Evolutionary conservation across 2,329 filamentous ascomycete species (phyloP).

Genomic region (Colletotrichum sp.): DNA sequence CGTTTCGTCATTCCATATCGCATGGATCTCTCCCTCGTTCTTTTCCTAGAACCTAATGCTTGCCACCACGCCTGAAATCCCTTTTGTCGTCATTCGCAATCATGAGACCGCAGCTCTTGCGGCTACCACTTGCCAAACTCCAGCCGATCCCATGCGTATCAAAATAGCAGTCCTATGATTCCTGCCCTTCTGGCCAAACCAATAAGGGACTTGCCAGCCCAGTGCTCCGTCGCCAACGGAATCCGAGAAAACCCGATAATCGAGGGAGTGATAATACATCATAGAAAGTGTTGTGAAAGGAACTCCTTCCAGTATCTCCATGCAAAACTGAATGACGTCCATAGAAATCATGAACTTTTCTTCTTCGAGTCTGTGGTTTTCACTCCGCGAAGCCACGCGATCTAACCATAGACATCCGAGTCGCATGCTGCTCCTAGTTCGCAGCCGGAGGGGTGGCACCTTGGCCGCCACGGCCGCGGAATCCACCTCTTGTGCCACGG

Average conservation of each 20-base stretch:
- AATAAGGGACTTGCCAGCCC: slow-evolving; percentile 8
- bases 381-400: not conserved
- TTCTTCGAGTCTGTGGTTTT: not conserved
- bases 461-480: slow-evolving; percentile 36
- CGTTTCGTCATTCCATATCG: not conserved
- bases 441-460: not conserved
- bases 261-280: slow-evolving; percentile 19
- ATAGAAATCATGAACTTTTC: not conserved
- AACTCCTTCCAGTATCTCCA: not conserved
- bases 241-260: slow-evolving; percentile 17
- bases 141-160: slow-evolving; percentile 20
- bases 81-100: slow-evolving; percentile 11
- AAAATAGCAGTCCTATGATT: slow-evolving; percentile 21
- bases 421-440: not conserved
- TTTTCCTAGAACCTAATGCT: slow-evolving; percentile 12
- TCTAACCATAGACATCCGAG: not conserved
- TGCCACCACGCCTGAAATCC: slow-evolving; percentile 11
- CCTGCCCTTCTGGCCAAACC: slow-evolving; percentile 15
- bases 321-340: not conserved
- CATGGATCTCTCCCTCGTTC: not conserved
- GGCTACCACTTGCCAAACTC: slow-evolving; percentile 21
- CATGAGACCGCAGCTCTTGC: slow-evolving; percentile 13
- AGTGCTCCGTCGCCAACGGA: slow-evolving; percentile 15
- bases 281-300: slow-evolving; percentile 7
- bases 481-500: slow-evolving; percentile 36